Evolutionary conservation across 805 yeast species (phyloP).

Genomic region (Myxozyma geophila): DNA sequence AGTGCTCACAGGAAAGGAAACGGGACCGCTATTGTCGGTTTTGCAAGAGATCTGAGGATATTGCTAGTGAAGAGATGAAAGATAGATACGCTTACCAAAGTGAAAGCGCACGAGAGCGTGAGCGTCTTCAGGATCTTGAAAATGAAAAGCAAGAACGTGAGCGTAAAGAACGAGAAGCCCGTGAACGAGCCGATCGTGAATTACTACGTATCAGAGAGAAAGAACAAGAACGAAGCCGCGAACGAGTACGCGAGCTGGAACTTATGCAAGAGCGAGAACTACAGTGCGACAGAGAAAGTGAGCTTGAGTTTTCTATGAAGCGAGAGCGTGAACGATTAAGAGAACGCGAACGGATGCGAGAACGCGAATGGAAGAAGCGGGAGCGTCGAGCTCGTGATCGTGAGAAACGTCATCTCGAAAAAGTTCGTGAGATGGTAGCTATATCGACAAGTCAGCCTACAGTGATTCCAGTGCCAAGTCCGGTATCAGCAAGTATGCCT

Average conservation of each 20-base stretch:
- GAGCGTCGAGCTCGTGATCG: conserved; percentile 4
- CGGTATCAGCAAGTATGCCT: no score
- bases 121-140: no score
- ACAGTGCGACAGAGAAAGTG: no score
- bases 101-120: neutral
- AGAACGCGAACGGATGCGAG: neutral
- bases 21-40: no score
- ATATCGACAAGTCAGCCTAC: neutral
- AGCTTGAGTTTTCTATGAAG: no score
- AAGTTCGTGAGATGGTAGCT: neutral
- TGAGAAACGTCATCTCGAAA: neutral
- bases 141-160: no score
- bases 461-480: neutral
- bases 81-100: neutral
- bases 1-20: no score
- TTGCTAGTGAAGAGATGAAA: neutral
- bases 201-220: neutral
- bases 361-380: neutral
- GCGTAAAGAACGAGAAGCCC: neutral
- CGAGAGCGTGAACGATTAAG: no score
- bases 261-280: neutral
- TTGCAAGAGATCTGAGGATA: no score
- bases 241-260: no score
- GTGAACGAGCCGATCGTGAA: neutral
- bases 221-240: neutral